Percentiles rank a stretch among this genome's conserved stretches.
These are phyloP conservation scores for Chlamydomonas sp. DNA, from an alignment of 139 green algal species.

Conservation along the genomic window DNA sequence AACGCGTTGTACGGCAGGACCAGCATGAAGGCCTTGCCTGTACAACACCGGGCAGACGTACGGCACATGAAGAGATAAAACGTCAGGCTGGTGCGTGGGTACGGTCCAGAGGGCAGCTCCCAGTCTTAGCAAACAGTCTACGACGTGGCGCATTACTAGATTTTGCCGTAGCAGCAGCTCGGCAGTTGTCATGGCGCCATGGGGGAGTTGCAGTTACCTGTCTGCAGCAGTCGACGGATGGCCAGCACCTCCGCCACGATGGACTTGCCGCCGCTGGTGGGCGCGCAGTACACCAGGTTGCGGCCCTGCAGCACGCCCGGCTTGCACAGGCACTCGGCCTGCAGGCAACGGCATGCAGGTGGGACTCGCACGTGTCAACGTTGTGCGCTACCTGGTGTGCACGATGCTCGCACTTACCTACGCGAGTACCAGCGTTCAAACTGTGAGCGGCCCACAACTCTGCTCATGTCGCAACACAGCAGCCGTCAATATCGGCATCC, in stretches of 20 bases:
- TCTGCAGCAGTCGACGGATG: slow-evolving; percentile 62
- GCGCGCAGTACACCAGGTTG: slow-evolving; percentile 88
- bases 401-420: neutral
- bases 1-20: slow-evolving; percentile 81
- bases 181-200: too few relatives aligned
- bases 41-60: too few relatives aligned
- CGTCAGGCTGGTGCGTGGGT: too few relatives aligned
- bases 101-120: too few relatives aligned
- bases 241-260: slow-evolving; percentile 82
- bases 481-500: neutral
- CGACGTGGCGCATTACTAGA: too few relatives aligned
- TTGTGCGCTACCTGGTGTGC: neutral
- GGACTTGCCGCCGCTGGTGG: slow-evolving; percentile 83
- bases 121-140: too few relatives aligned
- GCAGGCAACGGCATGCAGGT: neutral
- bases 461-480: neutral
- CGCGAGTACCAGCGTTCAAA: neutral
- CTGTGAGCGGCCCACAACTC: neutral
- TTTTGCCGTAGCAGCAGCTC: too few relatives aligned
- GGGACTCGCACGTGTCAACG: neutral
- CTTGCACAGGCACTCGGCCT: slow-evolving; percentile 70
- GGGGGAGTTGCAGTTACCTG: slow-evolving; percentile 13
- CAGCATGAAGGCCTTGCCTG: slow-evolving; percentile 61
- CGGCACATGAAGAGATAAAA: too few relatives aligned
- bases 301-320: slow-evolving; percentile 71